phyloP scores from a whole-genome alignment of 129 eudicot species.

The Artemisia annua region DNA sequence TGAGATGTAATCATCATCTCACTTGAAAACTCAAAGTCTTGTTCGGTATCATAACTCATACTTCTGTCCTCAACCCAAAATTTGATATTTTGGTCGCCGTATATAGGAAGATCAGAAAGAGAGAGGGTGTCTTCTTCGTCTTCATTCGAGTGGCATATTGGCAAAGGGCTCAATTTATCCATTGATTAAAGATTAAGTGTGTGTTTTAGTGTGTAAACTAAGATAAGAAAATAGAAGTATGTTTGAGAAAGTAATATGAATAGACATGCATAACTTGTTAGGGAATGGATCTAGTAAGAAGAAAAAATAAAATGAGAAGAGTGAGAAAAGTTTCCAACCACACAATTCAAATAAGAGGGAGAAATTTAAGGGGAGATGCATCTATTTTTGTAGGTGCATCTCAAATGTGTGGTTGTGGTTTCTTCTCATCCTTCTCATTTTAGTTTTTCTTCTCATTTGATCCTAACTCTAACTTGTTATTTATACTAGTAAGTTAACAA shows the following conservation, averaged over 20 bases:
- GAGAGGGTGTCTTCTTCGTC: constrained; percentile 27
- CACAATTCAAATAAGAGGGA: too few relatives aligned
- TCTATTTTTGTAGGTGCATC: too few relatives aligned
- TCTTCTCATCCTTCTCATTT: too few relatives aligned
- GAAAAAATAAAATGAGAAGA: too few relatives aligned
- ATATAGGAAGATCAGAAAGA: constrained; percentile 34
- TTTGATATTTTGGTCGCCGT: neutral
- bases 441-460: too few relatives aligned
- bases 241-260: neutral
- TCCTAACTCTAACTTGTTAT: too few relatives aligned
- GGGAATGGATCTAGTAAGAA: too few relatives aligned
- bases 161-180: constrained; percentile 5
- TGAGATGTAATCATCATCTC: constrained; percentile 29
- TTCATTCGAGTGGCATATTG: neutral
- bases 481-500: too few relatives aligned
- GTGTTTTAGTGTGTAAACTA: neutral
- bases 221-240: neutral
- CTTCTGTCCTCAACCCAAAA: neutral
- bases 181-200: neutral
- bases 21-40: constrained; percentile 50
- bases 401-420: too few relatives aligned
- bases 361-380: too few relatives aligned
- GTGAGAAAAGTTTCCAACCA: too few relatives aligned
- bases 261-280: too few relatives aligned
- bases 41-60: neutral